Evolutionary conservation across 768 basidiomycete species (phyloP).

Genomic region (Leccinellum luteum): DNA sequence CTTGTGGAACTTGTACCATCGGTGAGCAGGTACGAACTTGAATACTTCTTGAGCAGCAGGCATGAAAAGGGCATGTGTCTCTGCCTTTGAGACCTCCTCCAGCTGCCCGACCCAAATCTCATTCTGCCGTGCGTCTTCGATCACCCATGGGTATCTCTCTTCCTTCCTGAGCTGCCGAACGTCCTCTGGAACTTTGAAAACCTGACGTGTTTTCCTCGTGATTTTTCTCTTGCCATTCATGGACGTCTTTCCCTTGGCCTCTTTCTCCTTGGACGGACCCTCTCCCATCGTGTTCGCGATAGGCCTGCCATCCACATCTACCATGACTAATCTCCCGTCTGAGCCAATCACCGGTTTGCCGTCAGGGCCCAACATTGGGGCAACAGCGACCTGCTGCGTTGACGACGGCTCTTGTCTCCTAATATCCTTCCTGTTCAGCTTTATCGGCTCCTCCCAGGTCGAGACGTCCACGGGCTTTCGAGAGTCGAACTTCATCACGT

Average conservation of each 20-base stretch:
- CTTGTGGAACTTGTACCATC: constrained; percentile 94
- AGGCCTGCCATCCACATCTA: constrained; percentile 73
- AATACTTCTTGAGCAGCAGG: constrained; percentile 78
- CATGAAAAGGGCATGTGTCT: constrained; percentile 82
- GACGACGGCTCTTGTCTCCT: constrained; percentile 44
- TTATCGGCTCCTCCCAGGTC: constrained; percentile 71
- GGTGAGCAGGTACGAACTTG: constrained; percentile 82
- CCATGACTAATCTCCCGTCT: constrained; percentile 79
- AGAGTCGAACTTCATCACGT: constrained; percentile 89
- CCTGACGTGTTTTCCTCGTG: constrained; percentile 80
- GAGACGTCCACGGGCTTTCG: constrained; percentile 68
- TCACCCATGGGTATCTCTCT: constrained; percentile 89
- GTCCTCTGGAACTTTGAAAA: constrained; percentile 78
- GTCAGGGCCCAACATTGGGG: constrained; percentile 77
- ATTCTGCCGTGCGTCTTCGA: constrained; percentile 71
- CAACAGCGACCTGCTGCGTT: constrained; percentile 50
- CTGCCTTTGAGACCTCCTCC: constrained; percentile 70
- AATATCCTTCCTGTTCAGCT: constrained; percentile 84
- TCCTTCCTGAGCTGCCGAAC: constrained; percentile 76
- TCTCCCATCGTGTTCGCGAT: constrained; percentile 43
- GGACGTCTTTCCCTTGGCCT: constrained; percentile 42
- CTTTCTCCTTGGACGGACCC: constrained; percentile 30
- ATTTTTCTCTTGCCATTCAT: constrained; percentile 65
- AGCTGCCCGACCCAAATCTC: constrained; percentile 82
- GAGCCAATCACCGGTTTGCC: constrained; percentile 79